phyloP scores from a whole-genome alignment of 148 eudicot genomes.

The Pharnaceum exiguum region DNA sequence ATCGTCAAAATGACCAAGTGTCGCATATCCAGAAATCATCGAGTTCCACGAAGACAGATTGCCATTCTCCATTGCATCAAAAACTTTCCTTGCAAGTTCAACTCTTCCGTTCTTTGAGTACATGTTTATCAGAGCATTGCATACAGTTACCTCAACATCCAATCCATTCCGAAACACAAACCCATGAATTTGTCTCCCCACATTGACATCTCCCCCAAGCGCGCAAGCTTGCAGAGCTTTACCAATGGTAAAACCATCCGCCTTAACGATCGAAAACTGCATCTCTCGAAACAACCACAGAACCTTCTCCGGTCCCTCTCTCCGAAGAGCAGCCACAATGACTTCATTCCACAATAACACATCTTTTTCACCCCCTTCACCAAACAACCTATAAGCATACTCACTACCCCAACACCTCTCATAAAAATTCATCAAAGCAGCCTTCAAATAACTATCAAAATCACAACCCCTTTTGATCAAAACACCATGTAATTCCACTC shows the following conservation, averaged over 20 bases:
- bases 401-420: constrained; percentile 48
- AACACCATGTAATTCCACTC: constrained; percentile 46
- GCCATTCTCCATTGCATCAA: constrained; percentile 38
- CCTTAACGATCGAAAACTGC: constrained; percentile 45
- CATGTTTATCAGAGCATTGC: constrained; percentile 55
- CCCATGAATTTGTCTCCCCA: constrained; percentile 60
- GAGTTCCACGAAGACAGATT: constrained; percentile 61
- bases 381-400: constrained; percentile 31
- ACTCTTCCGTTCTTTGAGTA: constrained; percentile 33
- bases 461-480: constrained; percentile 57
- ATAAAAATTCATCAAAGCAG: constrained; percentile 63
- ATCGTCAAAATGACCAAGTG: constrained; percentile 41
- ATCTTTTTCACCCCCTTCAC: constrained; percentile 32
- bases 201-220: constrained; percentile 33
- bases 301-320: constrained; percentile 26
- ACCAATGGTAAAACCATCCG: constrained; percentile 35
- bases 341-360: constrained; percentile 46
- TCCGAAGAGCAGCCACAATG: constrained; percentile 37
- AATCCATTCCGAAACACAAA: constrained; percentile 33
- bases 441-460: constrained; percentile 40
- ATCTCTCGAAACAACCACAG: constrained; percentile 33
- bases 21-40: constrained; percentile 47
- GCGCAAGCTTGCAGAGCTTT: constrained; percentile 61
- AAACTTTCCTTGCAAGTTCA: constrained; percentile 40
- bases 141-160: constrained; percentile 30